Base-by-base conservation (phyloP, 805 yeast species). In the Isabelozyma rhagii region DNA sequence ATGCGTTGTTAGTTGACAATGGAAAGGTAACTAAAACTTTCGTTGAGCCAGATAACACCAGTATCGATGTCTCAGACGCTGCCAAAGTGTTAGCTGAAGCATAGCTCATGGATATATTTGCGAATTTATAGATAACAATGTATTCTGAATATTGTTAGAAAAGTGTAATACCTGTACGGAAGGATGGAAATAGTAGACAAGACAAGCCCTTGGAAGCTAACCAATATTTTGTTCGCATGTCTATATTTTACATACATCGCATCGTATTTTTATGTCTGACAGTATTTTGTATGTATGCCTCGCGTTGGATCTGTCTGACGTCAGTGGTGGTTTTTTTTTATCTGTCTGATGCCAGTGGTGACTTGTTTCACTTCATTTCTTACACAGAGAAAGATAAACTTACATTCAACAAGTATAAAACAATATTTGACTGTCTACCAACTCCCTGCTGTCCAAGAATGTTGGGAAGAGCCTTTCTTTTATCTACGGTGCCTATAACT, bases 31-130 rank as follows among this genome's bases (percentile, higher is more conserved):
- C 72, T 44, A 72, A 83, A 52, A 72, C 82, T 34, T 86, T 85
- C 61, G 81, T 83, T 45, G 97, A 91, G 73, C 93, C 96, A 25
- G 96, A 90, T 64, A 83, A 82, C 69, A 81, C 85, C 41, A 81
- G 91, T 10, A 80, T 90, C 55, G 78, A 81, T 51, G 83, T 77
- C 45, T 71, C 79, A 28, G 75, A 67, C 6, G 81, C 83, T 6
- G 64, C 66, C 28, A 72, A 74, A 47, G 82, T 80, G 28, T 64
- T 77, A 53, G 58, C 63, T 25, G 50, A 58, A 15, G 58, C 60
- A 29, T 67, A 55, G 13, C 3, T 21, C 5, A 21, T 21, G 25
- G 25, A 21, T 21, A 21, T 21, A 21, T 3, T 31, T 31, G 4
- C 36, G 8, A 31, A 10, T 5, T 31, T 31, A 31, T 10, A 31